phyloP scores from a whole-genome alignment of 352 stramenopile genomes.

The Phytophthora sojae region DNA sequence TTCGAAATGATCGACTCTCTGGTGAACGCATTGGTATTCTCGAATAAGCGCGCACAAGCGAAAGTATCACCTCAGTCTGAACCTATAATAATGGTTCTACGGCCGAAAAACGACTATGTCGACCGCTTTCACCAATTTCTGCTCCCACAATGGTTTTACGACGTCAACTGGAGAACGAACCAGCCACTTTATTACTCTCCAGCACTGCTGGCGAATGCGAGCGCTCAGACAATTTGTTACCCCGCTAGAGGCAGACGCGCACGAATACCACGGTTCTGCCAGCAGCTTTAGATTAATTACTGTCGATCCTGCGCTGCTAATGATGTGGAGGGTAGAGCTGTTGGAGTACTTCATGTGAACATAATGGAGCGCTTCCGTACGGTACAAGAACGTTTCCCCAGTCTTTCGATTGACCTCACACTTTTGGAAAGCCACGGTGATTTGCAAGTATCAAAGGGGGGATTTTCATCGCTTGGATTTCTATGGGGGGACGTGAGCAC shows the following conservation, averaged over 20 bases:
- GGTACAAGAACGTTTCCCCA: slow-evolving; percentile 6
- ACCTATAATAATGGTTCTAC: slow-evolving; percentile 8
- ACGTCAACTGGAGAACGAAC: slow-evolving; percentile 28
- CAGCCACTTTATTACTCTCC: slow-evolving; percentile 36
- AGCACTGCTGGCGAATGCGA: background rate
- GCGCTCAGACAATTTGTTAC: slow-evolving; percentile 17
- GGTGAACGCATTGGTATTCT: background rate
- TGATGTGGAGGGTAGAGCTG: background rate
- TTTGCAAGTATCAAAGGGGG: slow-evolving; percentile 5
- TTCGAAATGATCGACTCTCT: slow-evolving; percentile 40
- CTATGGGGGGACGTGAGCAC: slow-evolving; percentile 12
- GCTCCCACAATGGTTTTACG: slow-evolving; percentile 33
- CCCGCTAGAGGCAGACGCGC: background rate
- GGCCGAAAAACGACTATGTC: slow-evolving; percentile 25
- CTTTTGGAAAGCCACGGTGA: slow-evolving; percentile 26
- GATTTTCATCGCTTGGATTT: slow-evolving; percentile 3
- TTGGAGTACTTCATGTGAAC: slow-evolving; percentile 6
- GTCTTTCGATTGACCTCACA: slow-evolving; percentile 12
- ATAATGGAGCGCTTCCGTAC: slow-evolving; percentile 1
- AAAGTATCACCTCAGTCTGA: background rate
- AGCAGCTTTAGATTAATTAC: slow-evolving; percentile 22
- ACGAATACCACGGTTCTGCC: slow-evolving; percentile 9
- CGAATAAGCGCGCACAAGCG: background rate
- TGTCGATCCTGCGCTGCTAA: slow-evolving; percentile 5
- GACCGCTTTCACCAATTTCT: slow-evolving; percentile 46